Base-by-base conservation (phyloP, 768 basidiomycete species). In the Agrocybe chaxingu region DNA sequence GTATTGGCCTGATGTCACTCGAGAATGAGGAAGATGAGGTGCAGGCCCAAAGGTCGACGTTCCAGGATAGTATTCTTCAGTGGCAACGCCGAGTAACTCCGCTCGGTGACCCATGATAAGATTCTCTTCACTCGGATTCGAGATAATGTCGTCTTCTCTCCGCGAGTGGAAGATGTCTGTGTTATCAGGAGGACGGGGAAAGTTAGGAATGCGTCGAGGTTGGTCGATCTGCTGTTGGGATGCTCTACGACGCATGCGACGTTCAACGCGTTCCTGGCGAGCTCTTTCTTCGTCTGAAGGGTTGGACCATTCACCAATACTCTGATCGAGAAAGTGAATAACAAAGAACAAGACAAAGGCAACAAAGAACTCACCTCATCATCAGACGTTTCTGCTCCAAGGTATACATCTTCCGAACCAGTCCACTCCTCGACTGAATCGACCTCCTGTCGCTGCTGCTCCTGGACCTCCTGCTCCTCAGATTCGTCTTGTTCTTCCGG, bases 281-380 rank as follows among this genome's bases (percentile, higher is more conserved):
- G 86, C 89, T 29, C 85, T 79, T 62, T 93, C 91, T 66, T 93
- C 91, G 61, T 93, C 91, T 19, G 91, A 93, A 12, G 91, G 91
- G 60, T 93, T 93, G 18, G 91, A 93, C 80, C 81, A 93, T 69
- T 93, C 90, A 24, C 89, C 89, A 43, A 90, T 85, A 57, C 88
- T 91, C 84, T 89, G 72, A 57, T 53, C 49, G 52, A 37, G n/a
- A 42, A 45, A 29, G 42, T 13, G 38, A 40, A 24, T 29, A 47
- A 54, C 43, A 38, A 50, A 56, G 9, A 30, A 29, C 30, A 19
- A 30, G 11, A 13, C 18, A 13, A 32, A 8, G 18, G 8, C 7
- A 40, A 40, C 38, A 16, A 13, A 12, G 42, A 45, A 62, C 75
- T 47, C 57, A 89, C 89, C 73, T 88, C 84, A 57, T 88, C 84